Evolutionary conservation across 441 rosid genomes (phyloP), one percentile per base, ranked within the genome.

Genomic region (Gossypium gossypioides): DNA sequence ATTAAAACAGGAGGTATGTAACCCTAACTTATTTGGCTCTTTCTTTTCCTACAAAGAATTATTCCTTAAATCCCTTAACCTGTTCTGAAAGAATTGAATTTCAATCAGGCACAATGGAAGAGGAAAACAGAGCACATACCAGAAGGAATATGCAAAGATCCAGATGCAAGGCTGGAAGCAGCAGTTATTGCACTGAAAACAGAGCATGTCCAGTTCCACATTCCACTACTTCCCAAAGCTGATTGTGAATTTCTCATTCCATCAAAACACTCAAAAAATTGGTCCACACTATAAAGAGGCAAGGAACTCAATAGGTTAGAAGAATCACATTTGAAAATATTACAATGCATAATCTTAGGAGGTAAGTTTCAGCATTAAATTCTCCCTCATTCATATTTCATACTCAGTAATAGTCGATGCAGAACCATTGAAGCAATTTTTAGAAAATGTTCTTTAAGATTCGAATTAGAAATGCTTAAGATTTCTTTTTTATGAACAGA

Each of bases 91-190:
- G 68, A 65, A 44, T 44, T n/a, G 19, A 65, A 65, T 65, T 21
- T 13, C 18, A 13, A 21, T 68, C 32, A 78, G 48, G 70, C 16
- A 56, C 2, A 68, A 48, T 21, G 56, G 0, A 13, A 34, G 46
- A 34, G 69, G 64, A 64, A 64, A 74, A 73, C 42, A 64, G 51
- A 18, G 51, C 68, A 56, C 81, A 56, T 83, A 96, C 98, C 99
- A 76, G 88, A 89, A 69, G 98, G 90, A 61, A 91, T 76, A 76
- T 81, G 88, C 81, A 89, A 84, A 16, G 99, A 90, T 56, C 99
- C 99, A 64, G 98, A 84, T 81, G 99, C 99, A 85, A 96, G 96
- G 88, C 86, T 93, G 78, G 99, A 96, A 67, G 99, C 96, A 74
- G 97, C 97, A 82, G 91, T 96, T 83, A 96, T 88, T 50, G 97